Conservation (phyloP, 768 basidiomycete genomes). For the Termitomyces heimii region DNA sequence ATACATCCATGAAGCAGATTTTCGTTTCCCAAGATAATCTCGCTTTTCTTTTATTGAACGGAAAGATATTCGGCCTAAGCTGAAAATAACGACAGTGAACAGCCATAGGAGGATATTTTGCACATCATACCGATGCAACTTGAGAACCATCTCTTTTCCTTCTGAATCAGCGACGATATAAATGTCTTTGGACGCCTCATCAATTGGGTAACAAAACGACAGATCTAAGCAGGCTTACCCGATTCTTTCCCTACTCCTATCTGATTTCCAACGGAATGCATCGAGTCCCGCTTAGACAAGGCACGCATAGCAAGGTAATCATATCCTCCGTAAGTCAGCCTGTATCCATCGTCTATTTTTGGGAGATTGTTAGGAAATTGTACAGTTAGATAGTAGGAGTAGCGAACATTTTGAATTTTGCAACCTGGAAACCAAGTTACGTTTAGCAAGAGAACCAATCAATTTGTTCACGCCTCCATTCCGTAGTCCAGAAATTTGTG, state of each 20-base stretch:
- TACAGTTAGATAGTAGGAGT: not conserved
- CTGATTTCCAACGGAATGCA: constrained; percentile 93
- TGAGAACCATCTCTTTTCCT: constrained; percentile 84
- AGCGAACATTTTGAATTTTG: constrained; percentile 86
- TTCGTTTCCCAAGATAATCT: constrained; percentile 93
- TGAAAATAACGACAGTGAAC: constrained; percentile 23
- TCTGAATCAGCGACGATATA: constrained; percentile 85
- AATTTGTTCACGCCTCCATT: constrained; percentile 93
- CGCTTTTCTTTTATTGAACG: constrained; percentile 94
- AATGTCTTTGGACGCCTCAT: constrained; percentile 51
- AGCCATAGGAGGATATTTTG: not conserved
- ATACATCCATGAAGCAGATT: constrained; percentile 99
- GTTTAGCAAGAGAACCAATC: constrained; percentile 85
- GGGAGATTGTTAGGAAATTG: not conserved
- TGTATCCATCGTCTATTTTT: constrained; percentile 86
- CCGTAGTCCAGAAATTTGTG: constrained; percentile 88
- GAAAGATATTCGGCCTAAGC: constrained; percentile 96
- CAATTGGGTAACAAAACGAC: not conserved
- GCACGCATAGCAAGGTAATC: constrained; percentile 94
- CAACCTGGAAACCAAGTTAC: constrained; percentile 83
- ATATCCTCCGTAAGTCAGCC: constrained; percentile 97
- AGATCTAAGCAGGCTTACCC: constrained; percentile 40
- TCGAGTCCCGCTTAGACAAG: constrained; percentile 81
- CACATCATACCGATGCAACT: constrained; percentile 75
- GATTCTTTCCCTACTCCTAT: constrained; percentile 99